These are phyloP conservation scores for Zygotorulaspora sp. DNA, from an alignment of 805 yeast species.

Conservation along the genomic window DNA sequence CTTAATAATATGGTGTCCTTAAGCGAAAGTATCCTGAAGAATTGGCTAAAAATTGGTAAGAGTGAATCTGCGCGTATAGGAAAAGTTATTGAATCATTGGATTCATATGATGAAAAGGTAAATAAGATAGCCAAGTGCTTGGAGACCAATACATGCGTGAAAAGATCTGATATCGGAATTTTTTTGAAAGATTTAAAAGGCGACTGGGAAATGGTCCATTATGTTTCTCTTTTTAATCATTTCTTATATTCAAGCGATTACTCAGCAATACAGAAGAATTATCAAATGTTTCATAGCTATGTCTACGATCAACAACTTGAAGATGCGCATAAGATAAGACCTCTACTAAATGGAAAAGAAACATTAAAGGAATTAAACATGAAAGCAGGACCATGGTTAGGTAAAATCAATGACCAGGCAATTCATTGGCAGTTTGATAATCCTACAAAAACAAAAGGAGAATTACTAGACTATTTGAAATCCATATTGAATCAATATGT, in stretches of 20 bases:
- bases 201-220: slow-evolving; percentile 46
- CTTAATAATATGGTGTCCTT: slow-evolving; percentile 23
- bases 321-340: slow-evolving; percentile 44
- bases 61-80: slow-evolving; percentile 50
- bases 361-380: slow-evolving; percentile 46
- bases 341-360: slow-evolving; percentile 73
- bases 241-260: slow-evolving; percentile 7
- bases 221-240: slow-evolving; percentile 31
- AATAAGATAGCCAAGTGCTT: slow-evolving; percentile 18
- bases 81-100: slow-evolving; percentile 38
- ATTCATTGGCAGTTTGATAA: slow-evolving; percentile 75
- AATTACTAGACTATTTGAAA: slow-evolving; percentile 46
- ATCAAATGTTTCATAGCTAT: slow-evolving; percentile 34
- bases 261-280: slow-evolving; percentile 23
- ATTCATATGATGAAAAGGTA: slow-evolving; percentile 30
- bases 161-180: slow-evolving; percentile 58
- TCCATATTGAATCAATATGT: slow-evolving; percentile 23
- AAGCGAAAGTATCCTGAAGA: slow-evolving; percentile 51
- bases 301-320: slow-evolving; percentile 24
- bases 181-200: slow-evolving; percentile 51
- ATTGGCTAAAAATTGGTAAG: slow-evolving; percentile 65
- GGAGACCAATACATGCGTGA: slow-evolving; percentile 16
- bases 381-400: slow-evolving; percentile 89
- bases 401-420: slow-evolving; percentile 48
- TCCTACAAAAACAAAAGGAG: slow-evolving; percentile 51